phyloP scores from a whole-genome alignment of 2,329 filamentous ascomycete species.

The Monosporascus cannonballus region DNA sequence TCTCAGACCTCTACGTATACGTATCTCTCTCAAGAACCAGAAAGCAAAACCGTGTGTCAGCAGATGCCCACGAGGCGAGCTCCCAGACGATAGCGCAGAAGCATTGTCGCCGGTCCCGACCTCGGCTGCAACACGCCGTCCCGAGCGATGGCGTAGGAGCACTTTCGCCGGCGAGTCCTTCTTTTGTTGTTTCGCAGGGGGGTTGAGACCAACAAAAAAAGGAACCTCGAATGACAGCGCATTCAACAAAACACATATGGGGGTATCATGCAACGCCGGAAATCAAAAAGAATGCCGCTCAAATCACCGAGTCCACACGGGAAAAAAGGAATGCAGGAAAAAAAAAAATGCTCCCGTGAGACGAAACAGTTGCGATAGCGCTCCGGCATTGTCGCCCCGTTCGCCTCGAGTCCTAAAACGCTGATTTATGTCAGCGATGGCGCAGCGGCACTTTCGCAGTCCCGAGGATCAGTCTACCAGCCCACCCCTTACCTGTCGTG shows the following conservation, averaged over 20 bases:
- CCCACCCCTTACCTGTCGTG: not conserved
- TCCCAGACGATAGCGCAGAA: conserved; percentile 43
- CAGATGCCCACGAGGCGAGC: conserved; percentile 29
- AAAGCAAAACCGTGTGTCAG: conserved; percentile 25
- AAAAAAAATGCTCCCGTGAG: conserved; percentile 12
- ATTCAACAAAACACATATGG: conserved; percentile 44
- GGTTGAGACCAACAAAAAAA: not conserved
- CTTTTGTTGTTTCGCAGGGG: conserved; percentile 3
- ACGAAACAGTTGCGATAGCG: conserved; percentile 29
- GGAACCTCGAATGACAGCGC: conserved; percentile 40
- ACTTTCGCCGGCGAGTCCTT: conserved; percentile 36
- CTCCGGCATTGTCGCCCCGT: conserved; percentile 31
- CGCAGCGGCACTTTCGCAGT: conserved; percentile 33
- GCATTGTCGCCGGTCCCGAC: conserved; percentile 43
- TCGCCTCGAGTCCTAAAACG: conserved; percentile 15
- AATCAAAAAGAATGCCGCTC: conserved; percentile 13
- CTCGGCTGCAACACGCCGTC: conserved; percentile 40
- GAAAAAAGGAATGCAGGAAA: conserved; percentile 10
- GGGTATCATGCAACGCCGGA: conserved; percentile 42
- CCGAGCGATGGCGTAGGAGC: conserved; percentile 41
- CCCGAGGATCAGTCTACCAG: conserved; percentile 13
- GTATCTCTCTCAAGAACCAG: conserved; percentile 10
- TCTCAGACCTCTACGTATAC: not conserved
- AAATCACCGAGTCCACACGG: conserved; percentile 9
- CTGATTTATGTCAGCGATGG: conserved; percentile 27